Percentiles rank a stretch among this genome's conserved stretches.
phyloP scores from a whole-genome alignment of 768 basidiomycete genomes.

The Xanthoconium stramineum region DNA sequence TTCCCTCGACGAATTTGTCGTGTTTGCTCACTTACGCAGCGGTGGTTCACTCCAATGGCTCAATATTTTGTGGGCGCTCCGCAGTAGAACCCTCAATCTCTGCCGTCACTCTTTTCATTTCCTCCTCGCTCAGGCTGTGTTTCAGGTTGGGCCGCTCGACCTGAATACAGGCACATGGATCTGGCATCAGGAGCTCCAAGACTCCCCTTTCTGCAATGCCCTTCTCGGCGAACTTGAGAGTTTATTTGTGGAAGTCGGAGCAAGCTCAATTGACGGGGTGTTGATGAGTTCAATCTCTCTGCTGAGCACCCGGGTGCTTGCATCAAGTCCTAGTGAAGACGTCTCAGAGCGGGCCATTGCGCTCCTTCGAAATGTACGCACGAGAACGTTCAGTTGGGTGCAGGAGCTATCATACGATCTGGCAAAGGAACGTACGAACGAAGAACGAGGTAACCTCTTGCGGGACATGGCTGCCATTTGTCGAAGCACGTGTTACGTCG shows the following conservation, averaged over 20 bases:
- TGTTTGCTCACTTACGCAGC: background rate
- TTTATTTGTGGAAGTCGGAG: background rate
- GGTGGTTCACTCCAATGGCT: background rate
- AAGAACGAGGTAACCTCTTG: background rate
- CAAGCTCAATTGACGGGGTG: constrained; percentile 21
- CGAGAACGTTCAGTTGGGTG: background rate
- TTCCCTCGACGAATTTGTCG: background rate
- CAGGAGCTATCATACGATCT: background rate
- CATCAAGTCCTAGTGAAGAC: background rate
- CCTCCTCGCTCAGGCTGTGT: background rate
- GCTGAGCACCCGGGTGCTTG: constrained; percentile 15
- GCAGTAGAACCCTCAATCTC: background rate
- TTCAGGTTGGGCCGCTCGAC: background rate
- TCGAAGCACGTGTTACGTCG: background rate
- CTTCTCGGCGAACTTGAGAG: background rate
- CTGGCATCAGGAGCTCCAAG: background rate
- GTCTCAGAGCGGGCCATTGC: background rate
- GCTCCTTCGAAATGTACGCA: background rate
- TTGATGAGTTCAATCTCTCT: constrained; percentile 31
- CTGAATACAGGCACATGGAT: background rate
- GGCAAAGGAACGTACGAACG: background rate
- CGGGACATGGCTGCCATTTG: background rate
- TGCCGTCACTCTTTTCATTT: background rate
- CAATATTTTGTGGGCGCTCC: background rate
- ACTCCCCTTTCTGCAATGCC: background rate